Evolutionary conservation across 345 rosid genomes (phyloP), one percentile per base, ranked within the genome.

Genomic region (Durio zibethinus): DNA sequence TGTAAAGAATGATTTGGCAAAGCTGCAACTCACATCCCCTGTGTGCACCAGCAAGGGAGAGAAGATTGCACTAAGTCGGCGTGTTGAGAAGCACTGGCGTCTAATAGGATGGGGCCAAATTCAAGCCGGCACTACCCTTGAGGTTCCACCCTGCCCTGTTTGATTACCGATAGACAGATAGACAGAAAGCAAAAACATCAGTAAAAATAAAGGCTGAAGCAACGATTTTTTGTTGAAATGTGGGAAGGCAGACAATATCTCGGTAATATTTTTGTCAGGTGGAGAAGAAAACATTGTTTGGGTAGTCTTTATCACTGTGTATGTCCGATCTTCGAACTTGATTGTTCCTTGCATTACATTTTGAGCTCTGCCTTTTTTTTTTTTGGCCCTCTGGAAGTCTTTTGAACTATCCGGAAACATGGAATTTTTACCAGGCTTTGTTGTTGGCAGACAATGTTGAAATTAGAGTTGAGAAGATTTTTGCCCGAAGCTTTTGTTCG

Each of bases 41-140:
- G 98, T 93, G 57, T 93, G 99, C 83, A 96, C 98, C 40, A 93
- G 92, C 85, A 90, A 75, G 81, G 94, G 95, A 18, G 99, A 96
- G 88, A 93, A 96, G 84, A 87, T 92, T 63, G 97, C 99, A 2
- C 86, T 91, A 0, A 96, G 98, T 69, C 74, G 97, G 38, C 80
- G 97, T 70, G 97, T 96, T 18, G 97, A 96, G 83, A 96, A 91
- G 87, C 99, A 93, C 79, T 96, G 97, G 97, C 95, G 97, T 82
- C 92, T 96, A 43, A 93, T 96, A 2, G 97, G 98, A 14, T 92
- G 99, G 98, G 99, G 99, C 42, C 93, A 89, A 90, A 96, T 96
- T 79, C 97, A 92, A 80, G 97, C 99, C 7, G 97, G 98, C 62
- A 82, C 89, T 23, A 96, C 92, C 71, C 91, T 92, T 7, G 92